A percentile compares a stretch with the other conserved stretches of the same genome.
Evolutionary conservation across 169 alveolate species (phyloP).

Genomic region (Plasmodium yoelii): DNA sequence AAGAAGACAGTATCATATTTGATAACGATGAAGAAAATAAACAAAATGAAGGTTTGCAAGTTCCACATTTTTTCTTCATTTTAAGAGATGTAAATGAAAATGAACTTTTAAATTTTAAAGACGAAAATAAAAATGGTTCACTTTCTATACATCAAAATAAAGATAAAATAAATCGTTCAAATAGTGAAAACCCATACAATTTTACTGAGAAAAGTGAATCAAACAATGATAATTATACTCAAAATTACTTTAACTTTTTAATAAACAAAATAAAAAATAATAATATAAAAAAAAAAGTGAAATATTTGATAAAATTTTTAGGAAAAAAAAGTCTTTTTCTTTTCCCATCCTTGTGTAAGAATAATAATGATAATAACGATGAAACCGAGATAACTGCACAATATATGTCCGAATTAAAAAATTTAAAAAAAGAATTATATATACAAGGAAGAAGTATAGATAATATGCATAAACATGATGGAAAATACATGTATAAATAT

Average conservation of each 20-base stretch:
- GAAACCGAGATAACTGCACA: neutral
- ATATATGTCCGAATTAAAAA: conserved; percentile 16
- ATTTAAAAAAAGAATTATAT: conserved; percentile 32
- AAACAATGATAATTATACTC: neutral
- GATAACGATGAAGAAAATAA: neutral
- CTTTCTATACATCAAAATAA: neutral
- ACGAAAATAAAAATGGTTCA: neutral
- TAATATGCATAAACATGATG: conserved; percentile 30
- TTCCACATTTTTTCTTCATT: conserved; percentile 44
- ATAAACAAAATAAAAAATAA: conserved; percentile 6
- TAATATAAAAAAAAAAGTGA: conserved; percentile 22
- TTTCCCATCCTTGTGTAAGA: conserved; percentile 20
- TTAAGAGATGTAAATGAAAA: conserved; percentile 26
- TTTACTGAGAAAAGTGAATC: too few relatives aligned
- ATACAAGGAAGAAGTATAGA: conserved; percentile 49
- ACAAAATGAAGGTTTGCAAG: conserved; percentile 6
- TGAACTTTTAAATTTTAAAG: neutral
- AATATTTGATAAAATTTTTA: conserved; percentile 18
- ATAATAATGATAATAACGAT: neutral
- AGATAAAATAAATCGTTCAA: neutral
- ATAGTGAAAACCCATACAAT: too few relatives aligned
- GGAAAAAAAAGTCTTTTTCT: conserved; percentile 22
- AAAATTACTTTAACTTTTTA: conserved; percentile 5
- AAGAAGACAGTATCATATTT: neutral
- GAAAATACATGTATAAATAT: conserved; percentile 34